Conservation (phyloP, 2,329 filamentous ascomycete genomes). For the Aspergillus amoenus region DNA sequence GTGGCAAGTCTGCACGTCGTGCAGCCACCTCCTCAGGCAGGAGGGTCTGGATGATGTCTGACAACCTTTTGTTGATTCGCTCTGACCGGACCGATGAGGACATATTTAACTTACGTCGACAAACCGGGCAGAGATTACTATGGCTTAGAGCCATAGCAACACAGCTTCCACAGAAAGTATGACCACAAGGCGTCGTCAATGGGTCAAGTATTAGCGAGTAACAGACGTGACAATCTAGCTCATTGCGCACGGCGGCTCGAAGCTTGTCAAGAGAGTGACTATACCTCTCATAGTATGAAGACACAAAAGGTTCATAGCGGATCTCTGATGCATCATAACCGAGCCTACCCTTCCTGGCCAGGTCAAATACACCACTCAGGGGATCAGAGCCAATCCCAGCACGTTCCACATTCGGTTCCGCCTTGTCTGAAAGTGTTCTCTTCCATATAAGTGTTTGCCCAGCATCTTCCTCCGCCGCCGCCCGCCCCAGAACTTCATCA, state of each 20-base stretch:
- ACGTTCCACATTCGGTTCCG: constrained; percentile 48
- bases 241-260: constrained; percentile 61
- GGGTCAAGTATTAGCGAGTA: constrained; percentile 80
- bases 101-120: constrained; percentile 64
- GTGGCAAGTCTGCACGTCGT: constrained; percentile 56
- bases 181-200: constrained; percentile 79
- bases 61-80: constrained; percentile 63
- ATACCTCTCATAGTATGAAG: constrained; percentile 40
- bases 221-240: constrained; percentile 87
- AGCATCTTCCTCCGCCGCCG: constrained; percentile 18
- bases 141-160: constrained; percentile 75
- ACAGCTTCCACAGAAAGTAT: constrained; percentile 84
- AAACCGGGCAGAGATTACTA: constrained; percentile 75
- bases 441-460: constrained; percentile 26
- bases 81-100: constrained; percentile 51
- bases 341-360: constrained; percentile 64
- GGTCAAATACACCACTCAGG: constrained; percentile 63
- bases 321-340: constrained; percentile 56
- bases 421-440: constrained; percentile 31
- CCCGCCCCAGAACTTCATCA: constrained; percentile 32
- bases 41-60: constrained; percentile 64
- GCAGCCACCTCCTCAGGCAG: constrained; percentile 65
- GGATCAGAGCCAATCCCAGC: constrained; percentile 15
- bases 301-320: constrained; percentile 42
- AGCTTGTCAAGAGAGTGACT: constrained; percentile 55